Evolutionary conservation across 2,329 filamentous ascomycete genomes (phyloP).

Genomic region (Aspergillus udagawae): DNA sequence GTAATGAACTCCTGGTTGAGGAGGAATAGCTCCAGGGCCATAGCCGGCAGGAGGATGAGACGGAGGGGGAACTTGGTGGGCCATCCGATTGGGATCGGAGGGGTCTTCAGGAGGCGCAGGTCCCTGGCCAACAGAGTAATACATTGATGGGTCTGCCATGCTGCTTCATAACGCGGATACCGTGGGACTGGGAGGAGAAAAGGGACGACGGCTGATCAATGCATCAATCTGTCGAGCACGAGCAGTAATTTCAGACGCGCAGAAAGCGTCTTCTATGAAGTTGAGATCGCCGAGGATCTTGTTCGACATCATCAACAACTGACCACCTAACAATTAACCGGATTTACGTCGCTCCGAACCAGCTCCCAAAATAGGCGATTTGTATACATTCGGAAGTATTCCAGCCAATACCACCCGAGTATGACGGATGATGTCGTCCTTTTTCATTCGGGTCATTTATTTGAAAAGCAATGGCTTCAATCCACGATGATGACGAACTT

Average conservation of each 20-base stretch:
- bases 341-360: constrained; percentile 27
- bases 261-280: not conserved
- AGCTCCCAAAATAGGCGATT: not conserved
- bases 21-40: constrained; percentile 33
- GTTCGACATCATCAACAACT: constrained; percentile 20
- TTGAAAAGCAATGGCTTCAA: constrained; percentile 32
- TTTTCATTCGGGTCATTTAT: not conserved
- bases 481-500: constrained; percentile 57
- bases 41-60: constrained; percentile 43
- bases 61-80: constrained; percentile 49
- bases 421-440: not conserved
- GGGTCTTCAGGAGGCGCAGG: constrained; percentile 45
- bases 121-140: constrained; percentile 37
- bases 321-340: constrained; percentile 31
- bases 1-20: constrained; percentile 36
- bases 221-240: constrained; percentile 3
- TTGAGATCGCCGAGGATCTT: not conserved
- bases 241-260: constrained; percentile 3
- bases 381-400: not conserved
- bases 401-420: not conserved
- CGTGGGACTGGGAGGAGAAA: constrained; percentile 1
- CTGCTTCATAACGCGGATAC: constrained; percentile 27
- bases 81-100: constrained; percentile 51
- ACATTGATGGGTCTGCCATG: constrained; percentile 43
- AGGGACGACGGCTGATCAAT: not conserved